Conservation (phyloP, 148 eudicot species). For the Vaccinium darrowii region DNA sequence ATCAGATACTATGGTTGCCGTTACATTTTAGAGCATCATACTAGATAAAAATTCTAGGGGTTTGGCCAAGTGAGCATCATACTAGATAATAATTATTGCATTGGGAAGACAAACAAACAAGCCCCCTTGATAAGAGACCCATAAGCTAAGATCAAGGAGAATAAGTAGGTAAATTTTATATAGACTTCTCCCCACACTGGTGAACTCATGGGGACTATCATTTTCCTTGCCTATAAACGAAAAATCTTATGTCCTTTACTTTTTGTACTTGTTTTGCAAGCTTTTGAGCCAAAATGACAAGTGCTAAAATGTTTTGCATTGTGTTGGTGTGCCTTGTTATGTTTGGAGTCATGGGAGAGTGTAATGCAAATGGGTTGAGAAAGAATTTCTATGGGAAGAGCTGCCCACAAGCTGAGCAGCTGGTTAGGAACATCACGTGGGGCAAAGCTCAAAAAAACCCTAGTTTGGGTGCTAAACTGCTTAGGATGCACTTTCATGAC, state of each 20-base stretch:
- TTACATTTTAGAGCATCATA: too few relatives aligned
- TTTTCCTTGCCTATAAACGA: constrained; percentile 2
- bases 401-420: constrained; percentile 22
- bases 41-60: too few relatives aligned
- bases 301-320: neutral
- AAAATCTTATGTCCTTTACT: neutral
- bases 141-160: neutral
- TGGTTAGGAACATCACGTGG: constrained; percentile 29
- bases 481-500: constrained; percentile 29
- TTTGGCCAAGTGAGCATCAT: too few relatives aligned
- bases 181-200: neutral
- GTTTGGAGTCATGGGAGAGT: neutral
- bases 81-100: too few relatives aligned
- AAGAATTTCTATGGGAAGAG: constrained; percentile 16
- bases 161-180: neutral
- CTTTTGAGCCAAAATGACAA: constrained; percentile 2
- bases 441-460: constrained; percentile 18
- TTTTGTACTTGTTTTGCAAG: neutral
- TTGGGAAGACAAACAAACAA: neutral
- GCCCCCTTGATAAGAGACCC: neutral
- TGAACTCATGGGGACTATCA: neutral
- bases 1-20: neutral
- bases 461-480: constrained; percentile 30
- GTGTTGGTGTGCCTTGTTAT: neutral
- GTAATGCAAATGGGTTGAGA: constrained; percentile 1